Evolutionary conservation across 2,329 filamentous ascomycete genomes (phyloP).

Genomic region (Ceratocystis cacaofunesta): DNA sequence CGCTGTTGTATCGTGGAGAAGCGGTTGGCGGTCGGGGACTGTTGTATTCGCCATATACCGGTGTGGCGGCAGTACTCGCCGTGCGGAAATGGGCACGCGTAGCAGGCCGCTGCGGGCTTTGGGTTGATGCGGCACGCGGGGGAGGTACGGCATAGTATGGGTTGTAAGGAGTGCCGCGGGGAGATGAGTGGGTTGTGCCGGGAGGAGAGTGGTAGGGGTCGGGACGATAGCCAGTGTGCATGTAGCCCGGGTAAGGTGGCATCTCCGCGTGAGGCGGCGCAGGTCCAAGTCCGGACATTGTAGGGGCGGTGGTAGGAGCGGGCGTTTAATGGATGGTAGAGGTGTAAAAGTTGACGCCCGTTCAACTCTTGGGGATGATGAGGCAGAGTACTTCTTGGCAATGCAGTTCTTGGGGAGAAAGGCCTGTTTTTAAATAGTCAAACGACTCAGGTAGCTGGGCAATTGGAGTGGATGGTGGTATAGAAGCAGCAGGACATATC

Average conservation of each 20-base stretch:
- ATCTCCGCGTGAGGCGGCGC: slow-evolving; percentile 9
- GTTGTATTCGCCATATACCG: slow-evolving; percentile 17
- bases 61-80: slow-evolving; percentile 10
- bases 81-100: slow-evolving; percentile 18
- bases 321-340: background rate
- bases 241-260: background rate
- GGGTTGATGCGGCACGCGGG: slow-evolving; percentile 7
- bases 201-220: slow-evolving; percentile 13
- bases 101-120: slow-evolving; percentile 16
- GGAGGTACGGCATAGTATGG: background rate
- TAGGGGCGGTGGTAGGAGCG: background rate
- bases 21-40: slow-evolving; percentile 36
- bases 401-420: background rate
- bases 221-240: background rate
- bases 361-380: background rate
- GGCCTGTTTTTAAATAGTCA: background rate
- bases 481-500: slow-evolving; percentile 1
- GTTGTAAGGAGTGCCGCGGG: slow-evolving; percentile 7
- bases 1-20: slow-evolving; percentile 47
- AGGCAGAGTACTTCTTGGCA: background rate
- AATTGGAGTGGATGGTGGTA: background rate
- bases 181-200: slow-evolving; percentile 10
- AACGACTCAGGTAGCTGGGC: background rate
- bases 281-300: slow-evolving; percentile 12
- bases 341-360: slow-evolving; percentile 4